Percentiles rank a stretch among this genome's conserved stretches.
phyloP scores from a whole-genome alignment of 1,284 basidiomycete species.

The Ceratobasidium sp. region DNA sequence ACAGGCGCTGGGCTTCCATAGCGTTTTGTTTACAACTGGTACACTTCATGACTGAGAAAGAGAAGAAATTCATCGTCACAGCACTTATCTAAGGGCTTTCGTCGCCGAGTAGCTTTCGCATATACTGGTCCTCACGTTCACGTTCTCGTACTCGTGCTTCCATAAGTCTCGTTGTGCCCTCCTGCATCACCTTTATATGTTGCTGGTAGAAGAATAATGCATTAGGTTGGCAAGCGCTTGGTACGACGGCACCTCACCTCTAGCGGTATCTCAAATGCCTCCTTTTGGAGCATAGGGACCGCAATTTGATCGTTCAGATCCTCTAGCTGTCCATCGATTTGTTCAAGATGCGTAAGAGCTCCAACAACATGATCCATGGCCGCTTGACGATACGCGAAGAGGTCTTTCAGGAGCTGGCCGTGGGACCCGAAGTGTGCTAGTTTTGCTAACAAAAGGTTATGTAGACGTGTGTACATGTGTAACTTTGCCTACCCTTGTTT shows the following conservation, averaged over 20 bases:
- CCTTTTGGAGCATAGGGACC: conserved; percentile 10
- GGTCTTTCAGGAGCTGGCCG: conserved; percentile 16
- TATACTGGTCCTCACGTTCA: not conserved
- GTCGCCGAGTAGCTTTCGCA: not conserved
- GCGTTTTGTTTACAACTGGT: too few species aligned
- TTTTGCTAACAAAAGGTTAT: conserved; percentile 3
- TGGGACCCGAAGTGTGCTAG: conserved; percentile 26
- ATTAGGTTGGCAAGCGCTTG: not conserved
- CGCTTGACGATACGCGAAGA: conserved; percentile 37
- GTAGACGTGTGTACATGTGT: not conserved
- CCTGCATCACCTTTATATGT: not conserved
- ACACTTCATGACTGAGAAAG: too few species aligned
- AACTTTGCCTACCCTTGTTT: conserved; percentile 31
- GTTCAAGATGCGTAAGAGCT: conserved; percentile 34
- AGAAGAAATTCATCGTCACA: too few species aligned
- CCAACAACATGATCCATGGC: conserved; percentile 34
- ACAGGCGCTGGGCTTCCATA: too few species aligned
- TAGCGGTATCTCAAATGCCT: conserved; percentile 35
- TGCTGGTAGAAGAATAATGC: not conserved
- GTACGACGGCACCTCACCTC: conserved; percentile 7
- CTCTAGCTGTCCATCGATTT: conserved; percentile 32
- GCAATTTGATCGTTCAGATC: conserved; percentile 38
- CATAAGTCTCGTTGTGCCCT: not conserved
- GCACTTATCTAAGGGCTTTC: too few species aligned
- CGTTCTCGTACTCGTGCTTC: not conserved